Evolutionary conservation across 805 yeast species (phyloP).

Genomic region (Suhomyces xylopsoci): DNA sequence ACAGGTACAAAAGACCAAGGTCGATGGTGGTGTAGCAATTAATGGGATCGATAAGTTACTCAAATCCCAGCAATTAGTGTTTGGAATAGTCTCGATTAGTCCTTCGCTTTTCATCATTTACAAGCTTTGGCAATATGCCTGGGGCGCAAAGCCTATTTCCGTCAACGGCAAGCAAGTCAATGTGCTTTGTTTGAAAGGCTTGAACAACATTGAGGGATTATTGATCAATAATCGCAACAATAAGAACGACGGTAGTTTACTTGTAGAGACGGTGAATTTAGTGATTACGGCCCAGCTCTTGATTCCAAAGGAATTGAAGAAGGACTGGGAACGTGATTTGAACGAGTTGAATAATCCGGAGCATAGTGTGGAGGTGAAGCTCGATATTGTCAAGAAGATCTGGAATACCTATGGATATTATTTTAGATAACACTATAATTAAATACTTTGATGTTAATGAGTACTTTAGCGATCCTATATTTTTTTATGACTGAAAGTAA

Average conservation of each 20-base stretch:
- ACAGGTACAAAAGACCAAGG: conserved; percentile 94
- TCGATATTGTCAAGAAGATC: conserved; percentile 52
- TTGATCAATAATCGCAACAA: conserved; percentile 19
- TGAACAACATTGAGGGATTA: conserved; percentile 61
- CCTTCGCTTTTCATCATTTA: conserved; percentile 68
- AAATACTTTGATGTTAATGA: no score
- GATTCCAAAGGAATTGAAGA: conserved; percentile 47
- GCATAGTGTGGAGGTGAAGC: conserved; percentile 35
- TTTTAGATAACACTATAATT: conserved; percentile 18
- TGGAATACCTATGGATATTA: conserved; percentile 57
- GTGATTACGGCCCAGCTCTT: conserved; percentile 46
- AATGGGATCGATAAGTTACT: conserved; percentile 86
- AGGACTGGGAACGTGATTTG: conserved; percentile 63
- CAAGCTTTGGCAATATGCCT: conserved; percentile 41
- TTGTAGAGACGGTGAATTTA: conserved; percentile 63
- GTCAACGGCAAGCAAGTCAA: conserved; percentile 31
- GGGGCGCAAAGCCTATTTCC: conserved; percentile 27
- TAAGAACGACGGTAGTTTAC: conserved; percentile 51
- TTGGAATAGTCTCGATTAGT: conserved; percentile 84
- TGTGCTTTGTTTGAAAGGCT: conserved; percentile 36
- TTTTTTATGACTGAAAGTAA: no score
- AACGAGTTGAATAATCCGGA: conserved; percentile 51
- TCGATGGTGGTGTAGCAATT: conserved; percentile 88
- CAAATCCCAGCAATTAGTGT: conserved; percentile 90
- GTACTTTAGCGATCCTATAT: no score